Conservation (phyloP, 140 eudicot genomes). For the Bidens hawaiensis region DNA sequence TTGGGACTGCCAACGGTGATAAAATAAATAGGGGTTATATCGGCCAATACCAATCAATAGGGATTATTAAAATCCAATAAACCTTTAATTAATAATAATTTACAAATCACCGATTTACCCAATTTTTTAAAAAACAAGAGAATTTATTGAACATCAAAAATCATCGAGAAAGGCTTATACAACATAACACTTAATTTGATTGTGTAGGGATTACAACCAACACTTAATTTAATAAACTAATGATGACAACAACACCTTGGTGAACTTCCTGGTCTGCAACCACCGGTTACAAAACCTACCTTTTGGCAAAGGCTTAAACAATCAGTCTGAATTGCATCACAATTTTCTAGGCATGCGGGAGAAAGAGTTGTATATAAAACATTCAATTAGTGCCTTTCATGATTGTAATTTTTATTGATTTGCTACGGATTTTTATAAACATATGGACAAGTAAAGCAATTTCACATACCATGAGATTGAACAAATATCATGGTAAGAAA, state of each 20-base stretch:
- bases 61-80: no score
- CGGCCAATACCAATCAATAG: no score
- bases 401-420: background rate
- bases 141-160: background rate
- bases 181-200: background rate
- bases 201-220: background rate
- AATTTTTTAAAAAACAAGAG: no score
- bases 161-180: background rate
- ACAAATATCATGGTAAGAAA: no score
- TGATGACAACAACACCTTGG: conserved; percentile 7
- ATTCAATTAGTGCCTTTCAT: background rate
- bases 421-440: no score
- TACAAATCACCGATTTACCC: no score
- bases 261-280: background rate
- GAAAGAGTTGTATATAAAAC: background rate
- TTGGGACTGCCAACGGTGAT: no score
- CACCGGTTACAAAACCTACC: background rate
- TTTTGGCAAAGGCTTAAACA: background rate
- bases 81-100: no score
- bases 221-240: no score
- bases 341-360: background rate
- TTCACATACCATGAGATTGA: no score
- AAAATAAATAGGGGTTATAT: no score
- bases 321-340: background rate
- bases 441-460: no score